These are phyloP conservation scores for Rhododendron simsii DNA, from an alignment of 148 eudicot species.

Conservation along the genomic window DNA sequence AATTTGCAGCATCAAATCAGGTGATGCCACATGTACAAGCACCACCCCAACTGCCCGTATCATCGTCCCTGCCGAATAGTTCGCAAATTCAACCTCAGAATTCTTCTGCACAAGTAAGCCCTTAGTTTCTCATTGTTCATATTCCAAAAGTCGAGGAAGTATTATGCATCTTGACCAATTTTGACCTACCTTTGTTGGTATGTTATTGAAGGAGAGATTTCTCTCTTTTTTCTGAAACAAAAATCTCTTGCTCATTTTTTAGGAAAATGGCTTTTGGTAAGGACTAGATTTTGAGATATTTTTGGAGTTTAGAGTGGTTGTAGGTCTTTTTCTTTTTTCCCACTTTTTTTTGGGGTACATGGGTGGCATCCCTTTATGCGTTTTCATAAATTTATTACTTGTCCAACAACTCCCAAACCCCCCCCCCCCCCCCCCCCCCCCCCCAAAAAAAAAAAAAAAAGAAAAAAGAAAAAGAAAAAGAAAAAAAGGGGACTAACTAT, in stretches of 20 bases:
- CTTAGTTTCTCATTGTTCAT: neutral
- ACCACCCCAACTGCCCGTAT: slow-evolving; percentile 48
- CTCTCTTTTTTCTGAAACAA: neutral
- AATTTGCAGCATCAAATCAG: slow-evolving; percentile 54
- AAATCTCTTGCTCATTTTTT: neutral
- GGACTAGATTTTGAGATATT: neutral
- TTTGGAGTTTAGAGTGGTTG: neutral
- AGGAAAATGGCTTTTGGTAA: neutral
- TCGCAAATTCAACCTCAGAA: slow-evolving; percentile 51
- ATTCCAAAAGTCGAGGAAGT: neutral
- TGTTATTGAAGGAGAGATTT: neutral
- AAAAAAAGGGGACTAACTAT: neutral
- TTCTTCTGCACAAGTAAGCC: slow-evolving; percentile 35
- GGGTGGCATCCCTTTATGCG: neutral
- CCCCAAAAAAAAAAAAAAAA: no score
- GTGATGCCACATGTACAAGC: slow-evolving; percentile 52
- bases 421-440: no score
- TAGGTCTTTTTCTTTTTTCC: neutral
- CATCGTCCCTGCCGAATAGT: slow-evolving; percentile 52
- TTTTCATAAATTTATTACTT: neutral
- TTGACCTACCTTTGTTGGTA: neutral
- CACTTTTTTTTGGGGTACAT: neutral
- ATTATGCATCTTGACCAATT: neutral
- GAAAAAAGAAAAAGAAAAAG: no score
- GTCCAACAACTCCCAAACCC: neutral